These are phyloP conservation scores for Xylaria arbuscula DNA, from an alignment of 2,329 filamentous ascomycete genomes.

Conservation along the genomic window DNA sequence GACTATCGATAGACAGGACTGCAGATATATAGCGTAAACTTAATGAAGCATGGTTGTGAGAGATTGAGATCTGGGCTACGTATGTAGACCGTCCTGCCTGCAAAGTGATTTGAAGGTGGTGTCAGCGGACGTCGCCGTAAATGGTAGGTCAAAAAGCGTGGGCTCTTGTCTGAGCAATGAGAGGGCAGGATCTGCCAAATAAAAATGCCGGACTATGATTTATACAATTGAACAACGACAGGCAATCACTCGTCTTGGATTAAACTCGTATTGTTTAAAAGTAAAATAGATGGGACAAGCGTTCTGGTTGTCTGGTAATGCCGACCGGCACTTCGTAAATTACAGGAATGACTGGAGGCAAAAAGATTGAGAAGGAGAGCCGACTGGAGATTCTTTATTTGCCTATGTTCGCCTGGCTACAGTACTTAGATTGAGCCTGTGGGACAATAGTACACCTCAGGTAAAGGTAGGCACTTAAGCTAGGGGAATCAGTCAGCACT, in stretches of 20 bases:
- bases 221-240: conserved; percentile 15
- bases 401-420: neutral
- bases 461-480: neutral
- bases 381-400: conserved; percentile 5
- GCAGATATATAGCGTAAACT: neutral
- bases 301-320: conserved; percentile 1
- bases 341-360: neutral
- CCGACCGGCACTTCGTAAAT: conserved; percentile 16
- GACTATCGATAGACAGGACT: neutral
- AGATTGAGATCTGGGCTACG: neutral
- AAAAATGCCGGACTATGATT: neutral
- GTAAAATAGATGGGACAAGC: neutral
- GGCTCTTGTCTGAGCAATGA: neutral
- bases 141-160: neutral
- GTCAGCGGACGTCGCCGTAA: conserved; percentile 2
- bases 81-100: neutral
- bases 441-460: no score
- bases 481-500: conserved; percentile 39
- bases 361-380: neutral
- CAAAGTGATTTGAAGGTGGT: neutral
- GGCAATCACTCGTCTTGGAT: neutral
- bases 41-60: neutral
- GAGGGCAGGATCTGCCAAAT: neutral
- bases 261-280: conserved; percentile 3
- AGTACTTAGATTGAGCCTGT: neutral